These are phyloP conservation scores for Neospora caninum DNA, from an alignment of 169 alveolate species.

Conservation along the genomic window DNA sequence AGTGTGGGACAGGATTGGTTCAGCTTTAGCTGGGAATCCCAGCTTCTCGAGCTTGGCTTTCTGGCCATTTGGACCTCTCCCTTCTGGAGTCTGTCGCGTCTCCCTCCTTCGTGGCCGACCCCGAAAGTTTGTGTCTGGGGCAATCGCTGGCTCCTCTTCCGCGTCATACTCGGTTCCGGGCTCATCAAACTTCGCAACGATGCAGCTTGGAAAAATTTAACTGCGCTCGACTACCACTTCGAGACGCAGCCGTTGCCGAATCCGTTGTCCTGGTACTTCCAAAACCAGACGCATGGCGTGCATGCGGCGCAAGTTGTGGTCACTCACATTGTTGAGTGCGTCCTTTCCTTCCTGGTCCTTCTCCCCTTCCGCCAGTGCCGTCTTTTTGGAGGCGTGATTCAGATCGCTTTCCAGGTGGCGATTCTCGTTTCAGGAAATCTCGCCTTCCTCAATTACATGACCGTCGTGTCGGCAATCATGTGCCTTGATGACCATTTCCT, in stretches of 20 bases:
- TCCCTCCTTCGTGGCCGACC: constrained; percentile 67
- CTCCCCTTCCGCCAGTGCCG: constrained; percentile 66
- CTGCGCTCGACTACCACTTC: constrained; percentile 44
- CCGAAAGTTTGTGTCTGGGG: constrained; percentile 61
- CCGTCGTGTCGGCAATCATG: constrained; percentile 61
- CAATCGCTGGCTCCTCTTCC: constrained; percentile 68
- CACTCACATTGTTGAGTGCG: constrained; percentile 57
- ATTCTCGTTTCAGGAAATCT: constrained; percentile 42
- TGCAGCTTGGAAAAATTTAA: constrained; percentile 50
- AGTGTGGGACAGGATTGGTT: constrained; percentile 69
- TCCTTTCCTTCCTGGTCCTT: constrained; percentile 34
- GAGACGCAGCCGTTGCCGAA: constrained; percentile 71
- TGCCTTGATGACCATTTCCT: constrained; percentile 69
- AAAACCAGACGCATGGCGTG: constrained; percentile 48
- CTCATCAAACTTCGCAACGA: constrained; percentile 63
- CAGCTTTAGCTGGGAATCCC: constrained; percentile 67
- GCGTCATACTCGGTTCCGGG: constrained; percentile 69
- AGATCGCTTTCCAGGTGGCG: constrained; percentile 26
- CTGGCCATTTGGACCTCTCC: constrained; percentile 60
- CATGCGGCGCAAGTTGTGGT: constrained; percentile 56
- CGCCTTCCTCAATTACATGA: constrained; percentile 55
- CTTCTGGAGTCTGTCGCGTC: constrained; percentile 39
- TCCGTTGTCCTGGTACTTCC: constrained; percentile 64
- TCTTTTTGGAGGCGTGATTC: constrained; percentile 50
- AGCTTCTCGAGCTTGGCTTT: constrained; percentile 70